Conservation (phyloP, 441 rosid species). For the Dalechampia spathulata region DNA sequence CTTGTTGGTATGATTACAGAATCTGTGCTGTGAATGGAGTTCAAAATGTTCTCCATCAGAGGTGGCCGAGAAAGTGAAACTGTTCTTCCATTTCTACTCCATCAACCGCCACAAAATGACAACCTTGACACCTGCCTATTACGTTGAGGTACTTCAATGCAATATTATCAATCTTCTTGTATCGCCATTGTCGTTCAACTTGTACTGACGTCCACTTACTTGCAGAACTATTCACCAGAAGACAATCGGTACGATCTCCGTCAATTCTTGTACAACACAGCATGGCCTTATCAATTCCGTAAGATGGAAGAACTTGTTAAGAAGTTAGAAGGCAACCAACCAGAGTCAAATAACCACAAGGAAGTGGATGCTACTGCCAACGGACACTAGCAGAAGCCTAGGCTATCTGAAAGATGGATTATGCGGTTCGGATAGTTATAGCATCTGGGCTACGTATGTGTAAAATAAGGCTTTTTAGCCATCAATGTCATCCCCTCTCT, state of each 20-base stretch:
- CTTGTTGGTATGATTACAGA: too few relatives aligned
- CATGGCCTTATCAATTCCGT: constrained; percentile 84
- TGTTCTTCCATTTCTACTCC: constrained; percentile 91
- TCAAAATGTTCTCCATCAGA: not conserved
- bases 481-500: not conserved
- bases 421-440: not conserved
- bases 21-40: too few relatives aligned
- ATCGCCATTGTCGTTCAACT: not conserved
- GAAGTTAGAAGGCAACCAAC: constrained; percentile 47
- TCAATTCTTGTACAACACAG: constrained; percentile 71
- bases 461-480: not conserved
- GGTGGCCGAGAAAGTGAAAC: constrained; percentile 71
- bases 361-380: constrained; percentile 3
- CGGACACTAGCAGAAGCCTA: constrained; percentile 3
- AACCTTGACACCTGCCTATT: constrained; percentile 83
- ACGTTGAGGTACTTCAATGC: constrained; percentile 63
- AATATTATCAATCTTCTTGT: not conserved
- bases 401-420: constrained; percentile 9
- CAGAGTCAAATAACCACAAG: constrained; percentile 18
- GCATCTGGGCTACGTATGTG: not conserved
- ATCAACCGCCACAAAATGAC: constrained; percentile 96
- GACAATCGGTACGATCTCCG: constrained; percentile 88
- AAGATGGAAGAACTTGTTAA: constrained; percentile 81
- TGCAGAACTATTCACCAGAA: constrained; percentile 95
- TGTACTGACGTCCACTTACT: not conserved